These are phyloP conservation scores for Echinosophora koreensis DNA, from an alignment of 306 rosid species.

Conservation along the genomic window DNA sequence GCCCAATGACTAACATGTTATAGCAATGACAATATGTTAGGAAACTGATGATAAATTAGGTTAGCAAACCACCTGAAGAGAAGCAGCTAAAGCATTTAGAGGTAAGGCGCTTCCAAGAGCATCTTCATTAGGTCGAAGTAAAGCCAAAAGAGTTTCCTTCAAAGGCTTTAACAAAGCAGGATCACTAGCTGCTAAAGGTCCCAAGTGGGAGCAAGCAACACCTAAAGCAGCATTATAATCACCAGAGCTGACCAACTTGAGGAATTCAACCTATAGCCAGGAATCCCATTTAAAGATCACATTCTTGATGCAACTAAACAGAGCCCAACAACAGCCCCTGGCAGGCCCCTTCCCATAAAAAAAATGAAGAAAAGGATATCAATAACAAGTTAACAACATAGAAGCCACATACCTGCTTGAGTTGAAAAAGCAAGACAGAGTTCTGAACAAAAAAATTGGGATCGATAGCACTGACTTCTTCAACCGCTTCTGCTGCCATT, in stretches of 20 bases:
- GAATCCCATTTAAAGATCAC: conserved; percentile 37
- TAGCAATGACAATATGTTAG: conserved; percentile 26
- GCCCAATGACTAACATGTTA: conserved; percentile 11
- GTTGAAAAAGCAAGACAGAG: conserved; percentile 85
- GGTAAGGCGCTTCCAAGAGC: conserved; percentile 85
- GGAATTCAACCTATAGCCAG: conserved; percentile 88
- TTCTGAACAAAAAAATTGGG: conserved; percentile 81
- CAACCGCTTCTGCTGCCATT: conserved; percentile 93
- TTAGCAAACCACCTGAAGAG: conserved; percentile 81
- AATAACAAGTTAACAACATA: conserved; percentile 16
- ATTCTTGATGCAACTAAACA: conserved; percentile 24
- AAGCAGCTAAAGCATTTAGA: conserved; percentile 85
- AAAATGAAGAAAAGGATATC: not conserved
- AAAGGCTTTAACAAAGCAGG: conserved; percentile 80
- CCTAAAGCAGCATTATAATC: conserved; percentile 82
- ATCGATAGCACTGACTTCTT: conserved; percentile 78
- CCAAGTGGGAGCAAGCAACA: conserved; percentile 93
- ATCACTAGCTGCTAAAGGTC: conserved; percentile 89
- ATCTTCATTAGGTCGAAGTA: conserved; percentile 81
- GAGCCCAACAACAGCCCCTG: not conserved
- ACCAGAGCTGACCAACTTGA: conserved; percentile 87
- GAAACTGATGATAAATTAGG: conserved; percentile 3
- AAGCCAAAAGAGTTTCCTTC: conserved; percentile 93
- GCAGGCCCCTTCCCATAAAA: not conserved
- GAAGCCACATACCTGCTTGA: conserved; percentile 77